Conservation (phyloP, 2,329 filamentous ascomycete species). For the Bipolaris bicolor region DNA sequence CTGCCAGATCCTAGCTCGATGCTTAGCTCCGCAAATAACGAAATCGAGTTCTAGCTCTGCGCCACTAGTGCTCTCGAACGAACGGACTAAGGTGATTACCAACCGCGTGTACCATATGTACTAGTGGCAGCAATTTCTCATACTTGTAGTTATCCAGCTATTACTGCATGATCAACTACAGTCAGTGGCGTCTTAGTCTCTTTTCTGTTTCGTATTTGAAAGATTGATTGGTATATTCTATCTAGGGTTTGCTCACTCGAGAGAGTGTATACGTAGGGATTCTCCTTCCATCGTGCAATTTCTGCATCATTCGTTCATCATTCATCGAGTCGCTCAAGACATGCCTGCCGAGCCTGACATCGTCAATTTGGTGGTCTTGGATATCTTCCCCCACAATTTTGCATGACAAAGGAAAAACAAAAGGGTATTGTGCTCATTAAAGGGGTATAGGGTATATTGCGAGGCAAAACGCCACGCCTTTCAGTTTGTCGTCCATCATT, state of each 20-base stretch:
- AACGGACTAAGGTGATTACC: too few relatives aligned
- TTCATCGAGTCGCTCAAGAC: background rate
- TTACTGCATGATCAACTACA: too few relatives aligned
- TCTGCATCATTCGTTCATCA: background rate
- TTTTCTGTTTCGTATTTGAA: too few relatives aligned
- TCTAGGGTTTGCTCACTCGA: background rate
- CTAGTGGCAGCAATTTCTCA: too few relatives aligned
- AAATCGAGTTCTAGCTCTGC: background rate
- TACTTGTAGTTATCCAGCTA: too few relatives aligned
- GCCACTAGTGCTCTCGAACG: background rate
- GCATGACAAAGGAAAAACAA: conserved; percentile 11
- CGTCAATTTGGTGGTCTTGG: background rate
- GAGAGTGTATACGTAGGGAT: background rate
- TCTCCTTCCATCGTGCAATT: background rate
- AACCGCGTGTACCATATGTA: too few relatives aligned
- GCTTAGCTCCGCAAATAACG: conserved; percentile 2
- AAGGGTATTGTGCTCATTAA: conserved; percentile 20
- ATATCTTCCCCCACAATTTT: background rate
- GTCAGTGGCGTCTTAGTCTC: too few relatives aligned
- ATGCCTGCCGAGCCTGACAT: background rate
- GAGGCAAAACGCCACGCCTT: conserved; percentile 19
- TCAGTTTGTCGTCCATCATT: conserved; percentile 5
- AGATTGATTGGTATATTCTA: background rate
- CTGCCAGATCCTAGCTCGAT: conserved; percentile 1
- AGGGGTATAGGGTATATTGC: conserved; percentile 33